phyloP scores from a whole-genome alignment of 306 rosid species.

The Cicer pinnatifidum region DNA sequence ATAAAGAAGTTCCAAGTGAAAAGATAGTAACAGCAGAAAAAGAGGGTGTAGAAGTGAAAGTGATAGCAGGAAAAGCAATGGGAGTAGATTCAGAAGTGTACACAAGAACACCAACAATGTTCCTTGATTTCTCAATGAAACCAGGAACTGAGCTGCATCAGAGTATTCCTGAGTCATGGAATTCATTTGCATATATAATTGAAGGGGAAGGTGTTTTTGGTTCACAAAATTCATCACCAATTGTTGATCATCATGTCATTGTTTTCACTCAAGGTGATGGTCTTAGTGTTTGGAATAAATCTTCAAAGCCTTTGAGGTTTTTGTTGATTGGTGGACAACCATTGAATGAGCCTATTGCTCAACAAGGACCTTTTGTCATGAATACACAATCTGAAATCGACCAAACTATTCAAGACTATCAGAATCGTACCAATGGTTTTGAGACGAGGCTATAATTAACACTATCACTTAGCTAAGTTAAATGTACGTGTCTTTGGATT shows the following conservation, averaged over 20 bases:
- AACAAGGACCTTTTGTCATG: slow-evolving; percentile 96
- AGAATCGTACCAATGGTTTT: slow-evolving; percentile 68
- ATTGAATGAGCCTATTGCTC: slow-evolving; percentile 79
- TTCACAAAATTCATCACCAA: slow-evolving; percentile 51
- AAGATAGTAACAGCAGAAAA: slow-evolving; percentile 64
- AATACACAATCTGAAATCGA: slow-evolving; percentile 86
- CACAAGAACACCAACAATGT: slow-evolving; percentile 89
- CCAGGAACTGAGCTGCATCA: slow-evolving; percentile 72
- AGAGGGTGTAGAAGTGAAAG: slow-evolving; percentile 80
- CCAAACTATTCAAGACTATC: slow-evolving; percentile 78
- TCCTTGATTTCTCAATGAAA: slow-evolving; percentile 67
- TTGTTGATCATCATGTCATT: slow-evolving; percentile 61
- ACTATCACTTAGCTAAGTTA: background rate
- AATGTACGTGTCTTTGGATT: no score
- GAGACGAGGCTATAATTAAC: slow-evolving; percentile 61
- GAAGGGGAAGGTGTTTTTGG: slow-evolving; percentile 92
- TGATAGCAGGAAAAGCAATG: slow-evolving; percentile 91
- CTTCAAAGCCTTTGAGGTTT: slow-evolving; percentile 71
- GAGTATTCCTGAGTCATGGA: slow-evolving; percentile 77
- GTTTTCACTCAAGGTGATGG: slow-evolving; percentile 80
- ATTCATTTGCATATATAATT: slow-evolving; percentile 71
- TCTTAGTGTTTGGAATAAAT: slow-evolving; percentile 74
- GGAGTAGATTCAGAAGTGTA: slow-evolving; percentile 75
- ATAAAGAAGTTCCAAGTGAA: slow-evolving; percentile 74
- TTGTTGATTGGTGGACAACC: slow-evolving; percentile 82